These are phyloP conservation scores for Populus pruinosa DNA, from an alignment of 345 rosid genomes.

Conservation along the genomic window DNA sequence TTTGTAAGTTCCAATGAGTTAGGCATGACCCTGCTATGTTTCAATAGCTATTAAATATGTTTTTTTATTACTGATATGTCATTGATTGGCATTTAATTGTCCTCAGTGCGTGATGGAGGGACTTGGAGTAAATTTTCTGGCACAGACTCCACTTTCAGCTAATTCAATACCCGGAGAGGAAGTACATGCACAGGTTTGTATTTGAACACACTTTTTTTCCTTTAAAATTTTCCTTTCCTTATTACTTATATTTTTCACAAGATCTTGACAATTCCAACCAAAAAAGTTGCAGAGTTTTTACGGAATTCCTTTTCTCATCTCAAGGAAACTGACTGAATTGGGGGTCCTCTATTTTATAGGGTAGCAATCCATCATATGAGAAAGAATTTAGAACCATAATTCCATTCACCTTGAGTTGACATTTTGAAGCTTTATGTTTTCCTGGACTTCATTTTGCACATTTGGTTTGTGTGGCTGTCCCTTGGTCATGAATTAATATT, in stretches of 20 bases:
- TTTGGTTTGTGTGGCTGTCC: not conserved
- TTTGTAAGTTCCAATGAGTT: slow-evolving; percentile 49
- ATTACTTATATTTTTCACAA: not conserved
- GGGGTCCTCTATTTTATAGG: not conserved
- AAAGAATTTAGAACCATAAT: slow-evolving; percentile 1
- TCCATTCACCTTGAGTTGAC: not conserved
- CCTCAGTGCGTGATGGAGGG: slow-evolving; percentile 83
- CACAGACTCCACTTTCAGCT: slow-evolving; percentile 49
- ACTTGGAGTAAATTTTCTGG: slow-evolving; percentile 55
- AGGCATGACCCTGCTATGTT: not conserved
- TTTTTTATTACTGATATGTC: slow-evolving; percentile 4
- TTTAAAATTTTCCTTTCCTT: not conserved
- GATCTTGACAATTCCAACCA: not conserved
- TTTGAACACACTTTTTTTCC: not conserved
- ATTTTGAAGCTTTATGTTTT: not conserved
- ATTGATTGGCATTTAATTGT: slow-evolving; percentile 16
- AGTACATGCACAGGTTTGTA: slow-evolving; percentile 73
- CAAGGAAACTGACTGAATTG: not conserved
- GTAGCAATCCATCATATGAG: not conserved
- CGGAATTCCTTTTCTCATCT: not conserved
- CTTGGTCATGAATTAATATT: not conserved
- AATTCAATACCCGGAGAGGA: slow-evolving; percentile 67
- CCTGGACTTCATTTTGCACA: not conserved
- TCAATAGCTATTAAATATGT: not conserved
- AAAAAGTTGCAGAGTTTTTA: not conserved